A percentile compares a stretch with the other conserved stretches of the same genome.
phyloP scores from a whole-genome alignment of 83 land plant genomes.

The Isoetes engelmannii region DNA sequence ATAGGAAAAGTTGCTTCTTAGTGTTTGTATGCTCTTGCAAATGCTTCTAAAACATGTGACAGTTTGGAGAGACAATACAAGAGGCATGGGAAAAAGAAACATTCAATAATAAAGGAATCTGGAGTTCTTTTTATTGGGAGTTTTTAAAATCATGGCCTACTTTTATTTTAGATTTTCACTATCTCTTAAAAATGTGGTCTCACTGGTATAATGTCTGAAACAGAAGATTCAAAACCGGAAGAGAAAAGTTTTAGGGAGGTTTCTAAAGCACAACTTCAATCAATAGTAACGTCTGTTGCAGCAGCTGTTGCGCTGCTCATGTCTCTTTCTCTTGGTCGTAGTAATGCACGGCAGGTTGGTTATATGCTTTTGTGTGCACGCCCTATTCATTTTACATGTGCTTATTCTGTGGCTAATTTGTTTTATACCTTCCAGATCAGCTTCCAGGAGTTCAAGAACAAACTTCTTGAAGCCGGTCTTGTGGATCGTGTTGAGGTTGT shows the following conservation, averaged over 20 bases:
- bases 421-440: slow-evolving; percentile 55
- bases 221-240: slow-evolving; percentile 39
- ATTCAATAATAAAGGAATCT: too few species aligned
- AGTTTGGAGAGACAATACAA: too few species aligned
- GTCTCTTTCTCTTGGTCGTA: slow-evolving; percentile 26
- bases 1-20: too few species aligned
- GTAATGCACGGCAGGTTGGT: slow-evolving; percentile 42
- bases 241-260: slow-evolving; percentile 26
- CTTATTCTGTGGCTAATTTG: slow-evolving; percentile 13
- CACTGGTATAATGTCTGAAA: too few species aligned
- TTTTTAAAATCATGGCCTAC: too few species aligned
- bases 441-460: slow-evolving; percentile 96
- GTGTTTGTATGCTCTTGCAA: too few species aligned
- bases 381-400: neutral
- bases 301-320: slow-evolving; percentile 27
- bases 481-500: slow-evolving; percentile 89
- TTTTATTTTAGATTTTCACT: too few species aligned
- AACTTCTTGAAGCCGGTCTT: slow-evolving; percentile 81
- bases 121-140: too few species aligned
- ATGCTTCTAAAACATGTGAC: too few species aligned
- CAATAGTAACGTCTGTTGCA: slow-evolving; percentile 28
- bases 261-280: slow-evolving; percentile 28
- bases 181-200: too few species aligned
- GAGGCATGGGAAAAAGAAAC: too few species aligned
- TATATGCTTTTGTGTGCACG: neutral